phyloP scores from a whole-genome alignment of 768 basidiomycete genomes.

The Suillus subaureus region DNA sequence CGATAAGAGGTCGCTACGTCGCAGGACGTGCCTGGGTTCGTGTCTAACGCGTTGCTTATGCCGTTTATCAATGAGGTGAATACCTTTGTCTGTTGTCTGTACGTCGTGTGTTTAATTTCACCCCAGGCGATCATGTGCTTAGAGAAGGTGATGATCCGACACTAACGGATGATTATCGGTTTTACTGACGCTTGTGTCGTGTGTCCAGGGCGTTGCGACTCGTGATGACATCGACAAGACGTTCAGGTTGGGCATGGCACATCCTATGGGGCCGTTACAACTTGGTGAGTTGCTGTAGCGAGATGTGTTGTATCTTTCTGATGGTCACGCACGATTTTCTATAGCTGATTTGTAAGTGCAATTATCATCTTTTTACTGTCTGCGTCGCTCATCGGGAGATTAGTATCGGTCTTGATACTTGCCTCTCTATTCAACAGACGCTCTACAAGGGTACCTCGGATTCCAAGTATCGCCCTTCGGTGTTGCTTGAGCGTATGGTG shows the following conservation, averaged over 20 bases:
- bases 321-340: not conserved
- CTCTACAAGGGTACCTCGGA: constrained; percentile 88
- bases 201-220: constrained; percentile 79
- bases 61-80: constrained; percentile 88
- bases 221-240: constrained; percentile 96
- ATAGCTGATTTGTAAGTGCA: constrained; percentile 36
- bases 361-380: not conserved
- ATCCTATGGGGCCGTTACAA: constrained; percentile 93
- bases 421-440: constrained; percentile 90
- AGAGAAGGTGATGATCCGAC: constrained; percentile 62
- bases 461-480: constrained; percentile 91
- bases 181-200: not conserved
- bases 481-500: constrained; percentile 93
- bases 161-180: not conserved
- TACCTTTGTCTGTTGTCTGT: constrained; percentile 34
- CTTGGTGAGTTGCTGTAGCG: constrained; percentile 50
- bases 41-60: constrained; percentile 95
- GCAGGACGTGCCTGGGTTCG: constrained; percentile 91
- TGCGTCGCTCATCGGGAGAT: not conserved
- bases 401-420: constrained; percentile 99
- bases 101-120: not conserved
- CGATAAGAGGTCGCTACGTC: constrained; percentile 84
- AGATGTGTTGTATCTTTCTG: constrained; percentile 8
- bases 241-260: constrained; percentile 89
- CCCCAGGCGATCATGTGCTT: constrained; percentile 88